These are phyloP conservation scores for Aspergillus indologenus DNA, from an alignment of 495 filamentous ascomycete species.

Conservation along the genomic window DNA sequence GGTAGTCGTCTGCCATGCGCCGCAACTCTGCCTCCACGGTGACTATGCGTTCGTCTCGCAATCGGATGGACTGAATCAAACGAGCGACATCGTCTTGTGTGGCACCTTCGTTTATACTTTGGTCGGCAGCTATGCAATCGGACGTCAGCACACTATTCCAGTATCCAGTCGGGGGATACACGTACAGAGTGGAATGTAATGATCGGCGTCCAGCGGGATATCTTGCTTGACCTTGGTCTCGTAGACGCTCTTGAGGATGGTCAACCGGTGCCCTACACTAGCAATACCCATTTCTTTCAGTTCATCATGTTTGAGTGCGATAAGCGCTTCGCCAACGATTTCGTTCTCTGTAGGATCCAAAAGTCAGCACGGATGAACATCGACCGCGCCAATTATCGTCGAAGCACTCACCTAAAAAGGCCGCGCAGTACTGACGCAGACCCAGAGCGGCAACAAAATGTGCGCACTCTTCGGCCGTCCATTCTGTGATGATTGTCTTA, in stretches of 20 bases:
- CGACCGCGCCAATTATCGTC: neutral
- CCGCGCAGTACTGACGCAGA: slow-evolving; percentile 76
- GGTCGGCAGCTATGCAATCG: slow-evolving; percentile 69
- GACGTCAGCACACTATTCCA: slow-evolving; percentile 19
- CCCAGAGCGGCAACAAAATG: slow-evolving; percentile 79
- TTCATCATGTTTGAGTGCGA: slow-evolving; percentile 87
- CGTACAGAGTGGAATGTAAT: slow-evolving; percentile 92
- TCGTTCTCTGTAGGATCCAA: slow-evolving; percentile 68
- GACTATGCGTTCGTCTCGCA: slow-evolving; percentile 83
- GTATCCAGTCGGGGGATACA: slow-evolving; percentile 11
- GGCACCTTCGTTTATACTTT: slow-evolving; percentile 77
- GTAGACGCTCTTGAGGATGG: slow-evolving; percentile 91
- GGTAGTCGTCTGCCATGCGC: slow-evolving; percentile 78
- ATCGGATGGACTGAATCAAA: slow-evolving; percentile 77
- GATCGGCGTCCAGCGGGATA: slow-evolving; percentile 83
- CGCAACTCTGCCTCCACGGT: slow-evolving; percentile 77
- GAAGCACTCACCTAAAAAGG: slow-evolving; percentile 65
- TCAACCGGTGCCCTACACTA: slow-evolving; percentile 91
- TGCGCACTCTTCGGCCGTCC: slow-evolving; percentile 84
- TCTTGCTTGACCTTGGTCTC: slow-evolving; percentile 91
- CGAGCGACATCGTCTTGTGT: slow-evolving; percentile 89
- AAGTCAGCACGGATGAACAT: neutral
- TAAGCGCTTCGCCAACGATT: slow-evolving; percentile 86
- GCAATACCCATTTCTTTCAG: slow-evolving; percentile 89
- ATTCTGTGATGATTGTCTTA: slow-evolving; percentile 78